phyloP scores from a whole-genome alignment of 495 filamentous ascomycete species.

The Collariella sp. region DNA sequence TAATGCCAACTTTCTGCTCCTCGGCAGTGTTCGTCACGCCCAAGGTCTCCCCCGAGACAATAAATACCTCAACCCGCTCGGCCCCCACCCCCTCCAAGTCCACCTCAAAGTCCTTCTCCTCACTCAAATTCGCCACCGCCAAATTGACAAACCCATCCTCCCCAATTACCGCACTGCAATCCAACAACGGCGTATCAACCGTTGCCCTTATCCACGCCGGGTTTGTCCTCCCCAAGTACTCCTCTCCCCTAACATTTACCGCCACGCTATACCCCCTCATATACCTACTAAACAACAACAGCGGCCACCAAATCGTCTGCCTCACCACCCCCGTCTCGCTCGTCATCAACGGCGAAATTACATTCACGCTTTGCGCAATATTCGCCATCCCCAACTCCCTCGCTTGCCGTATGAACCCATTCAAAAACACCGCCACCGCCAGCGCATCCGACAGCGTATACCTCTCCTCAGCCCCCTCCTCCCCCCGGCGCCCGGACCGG shows the following conservation, averaged over 20 bases:
- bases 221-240: constrained; percentile 55
- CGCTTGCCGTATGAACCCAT: constrained; percentile 72
- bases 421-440: constrained; percentile 65
- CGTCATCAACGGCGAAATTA: constrained; percentile 71
- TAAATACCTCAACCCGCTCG: constrained; percentile 45
- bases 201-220: constrained; percentile 56
- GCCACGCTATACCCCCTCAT: constrained; percentile 65
- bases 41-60: constrained; percentile 49
- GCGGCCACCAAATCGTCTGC: constrained; percentile 73
- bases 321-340: constrained; percentile 51
- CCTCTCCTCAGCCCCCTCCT: constrained; percentile 56
- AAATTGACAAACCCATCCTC: constrained; percentile 55
- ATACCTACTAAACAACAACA: constrained; percentile 60
- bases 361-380: constrained; percentile 72
- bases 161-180: constrained; percentile 56
- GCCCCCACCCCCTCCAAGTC: constrained; percentile 44
- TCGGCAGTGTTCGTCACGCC: constrained; percentile 51
- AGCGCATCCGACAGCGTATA: constrained; percentile 72
- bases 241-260: constrained; percentile 48
- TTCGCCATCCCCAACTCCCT: constrained; percentile 69
- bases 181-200: constrained; percentile 59
- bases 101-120: constrained; percentile 47
- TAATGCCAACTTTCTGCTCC: constrained; percentile 50
- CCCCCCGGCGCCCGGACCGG: constrained; percentile 61
- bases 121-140: constrained; percentile 61